A percentile compares a stretch with the other conserved stretches of the same genome.
Evolutionary conservation across 345 rosid genomes (phyloP).

Genomic region (Eucalyptus albens): DNA sequence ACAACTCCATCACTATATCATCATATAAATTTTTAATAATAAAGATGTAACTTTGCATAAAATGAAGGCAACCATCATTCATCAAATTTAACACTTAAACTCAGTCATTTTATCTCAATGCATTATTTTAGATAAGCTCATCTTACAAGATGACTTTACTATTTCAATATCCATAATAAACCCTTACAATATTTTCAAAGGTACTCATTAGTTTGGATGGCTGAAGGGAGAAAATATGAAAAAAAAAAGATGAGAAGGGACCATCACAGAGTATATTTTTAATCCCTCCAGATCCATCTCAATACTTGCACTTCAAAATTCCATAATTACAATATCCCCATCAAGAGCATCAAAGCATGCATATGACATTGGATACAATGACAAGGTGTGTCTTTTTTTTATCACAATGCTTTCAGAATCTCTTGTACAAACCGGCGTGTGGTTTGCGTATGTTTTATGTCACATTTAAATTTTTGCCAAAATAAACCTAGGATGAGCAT

Average conservation of each 20-base stretch:
- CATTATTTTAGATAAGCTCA: background rate
- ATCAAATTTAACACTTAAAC: accelerated
- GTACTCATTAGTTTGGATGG: background rate
- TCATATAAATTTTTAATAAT: accelerated
- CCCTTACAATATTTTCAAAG: background rate
- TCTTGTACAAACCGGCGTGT: background rate
- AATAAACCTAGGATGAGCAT: background rate
- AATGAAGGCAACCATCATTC: no score
- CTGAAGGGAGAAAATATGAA: no score
- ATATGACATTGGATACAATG: background rate
- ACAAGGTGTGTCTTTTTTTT: background rate
- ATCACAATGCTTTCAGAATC: background rate
- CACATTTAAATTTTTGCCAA: background rate
- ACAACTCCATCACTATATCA: accelerated
- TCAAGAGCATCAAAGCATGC: background rate
- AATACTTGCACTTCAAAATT: background rate
- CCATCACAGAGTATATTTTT: background rate
- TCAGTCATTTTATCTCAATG: background rate
- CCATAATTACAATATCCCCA: background rate
- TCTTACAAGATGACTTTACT: no score
- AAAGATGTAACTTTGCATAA: accelerated
- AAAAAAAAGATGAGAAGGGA: no score
- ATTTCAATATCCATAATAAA: no score
- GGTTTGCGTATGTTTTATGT: accelerated
- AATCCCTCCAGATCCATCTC: background rate